phyloP scores from a whole-genome alignment of 352 stramenopile species.

The Globisporangium viniferum region DNA sequence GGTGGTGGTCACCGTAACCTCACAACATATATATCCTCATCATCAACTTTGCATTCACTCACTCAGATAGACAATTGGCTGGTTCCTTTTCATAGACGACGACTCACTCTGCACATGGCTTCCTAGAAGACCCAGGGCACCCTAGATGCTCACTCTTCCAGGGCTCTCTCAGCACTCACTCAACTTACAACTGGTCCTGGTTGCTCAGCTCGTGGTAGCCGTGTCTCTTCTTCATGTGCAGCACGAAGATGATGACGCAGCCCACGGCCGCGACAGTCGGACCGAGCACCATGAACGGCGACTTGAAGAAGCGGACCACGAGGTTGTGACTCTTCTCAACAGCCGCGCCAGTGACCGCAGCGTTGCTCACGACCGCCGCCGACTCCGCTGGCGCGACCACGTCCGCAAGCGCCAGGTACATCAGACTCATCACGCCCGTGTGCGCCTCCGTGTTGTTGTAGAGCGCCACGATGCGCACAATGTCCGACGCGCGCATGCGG shows the following conservation, averaged over 20 bases:
- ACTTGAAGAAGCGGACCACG: slow-evolving; percentile 6
- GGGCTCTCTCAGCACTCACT: not conserved
- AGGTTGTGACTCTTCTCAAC: not conserved
- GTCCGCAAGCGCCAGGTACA: slow-evolving; percentile 74
- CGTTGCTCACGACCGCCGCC: slow-evolving; percentile 7
- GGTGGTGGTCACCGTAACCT: not conserved
- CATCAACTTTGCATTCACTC: not conserved
- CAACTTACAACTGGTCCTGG: not conserved
- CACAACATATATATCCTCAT: not conserved
- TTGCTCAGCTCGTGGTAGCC: slow-evolving; percentile 46
- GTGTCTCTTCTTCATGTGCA: slow-evolving; percentile 46
- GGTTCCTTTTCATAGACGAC: not conserved
- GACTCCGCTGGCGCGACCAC: slow-evolving; percentile 24
- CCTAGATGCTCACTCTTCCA: not conserved
- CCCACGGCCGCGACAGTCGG: slow-evolving; percentile 24
- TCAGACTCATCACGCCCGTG: slow-evolving; percentile 75
- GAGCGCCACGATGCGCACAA: slow-evolving; percentile 69
- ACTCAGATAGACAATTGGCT: not conserved
- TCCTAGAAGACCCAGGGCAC: not conserved
- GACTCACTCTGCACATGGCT: not conserved
- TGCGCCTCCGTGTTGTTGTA: slow-evolving; percentile 82
- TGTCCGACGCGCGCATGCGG: slow-evolving; percentile 62
- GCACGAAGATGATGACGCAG: slow-evolving; percentile 23
- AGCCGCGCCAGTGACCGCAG: not conserved
- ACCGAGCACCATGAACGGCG: slow-evolving; percentile 19